Evolutionary conservation across 1,139 yeast genomes (phyloP), one percentile per base, ranked within the genome.

Genomic region (Suhomyces terraborum): DNA sequence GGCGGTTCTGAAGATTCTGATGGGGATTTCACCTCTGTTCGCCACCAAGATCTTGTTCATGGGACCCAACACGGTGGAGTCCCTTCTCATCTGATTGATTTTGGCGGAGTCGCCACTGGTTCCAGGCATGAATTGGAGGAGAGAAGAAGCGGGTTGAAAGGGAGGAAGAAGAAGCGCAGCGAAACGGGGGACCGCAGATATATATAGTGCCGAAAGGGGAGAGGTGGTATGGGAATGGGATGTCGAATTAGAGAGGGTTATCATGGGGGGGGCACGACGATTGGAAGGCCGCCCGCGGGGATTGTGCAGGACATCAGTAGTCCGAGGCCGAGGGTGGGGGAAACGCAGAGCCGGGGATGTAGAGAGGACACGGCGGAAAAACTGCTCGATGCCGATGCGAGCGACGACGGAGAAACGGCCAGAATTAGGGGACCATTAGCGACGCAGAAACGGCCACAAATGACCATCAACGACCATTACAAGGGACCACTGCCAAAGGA

Each of bases 21-120:
- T 82, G 36, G 93, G 94, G 56, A 87, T 87, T 67, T 91, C 98
- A 55, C 98, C 97, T 69, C 98, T 80, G 73, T 91, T 91, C 53
- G 98, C 98, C 40, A 91, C 98, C 58, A 85, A 68, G 56, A 86
- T 77, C 69, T 86, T 86, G 69, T 83, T 83, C 69, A 82, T 75
- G 52, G 77, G 77, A 36, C 85, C 84, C 51, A 80, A 64, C 36
- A 80, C 79, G 42, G 80, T 69, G 38, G 85, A 80, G 56, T 79
- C 77, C 57, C 82, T 73, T 65, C 91, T 78, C 71, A 80, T 67
- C 53, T 70, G 71, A 58, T 72, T 72, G 57, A 76, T 56, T 55
- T 59, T 64, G 58, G 49, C 56, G 40, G 48, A 35, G 28, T 56
- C 56, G 34, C 47, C 51, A 31, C 46, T 57, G 45, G 25, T 27